phyloP scores from a whole-genome alignment of 169 alveolate species.

The Fabrea salina region DNA sequence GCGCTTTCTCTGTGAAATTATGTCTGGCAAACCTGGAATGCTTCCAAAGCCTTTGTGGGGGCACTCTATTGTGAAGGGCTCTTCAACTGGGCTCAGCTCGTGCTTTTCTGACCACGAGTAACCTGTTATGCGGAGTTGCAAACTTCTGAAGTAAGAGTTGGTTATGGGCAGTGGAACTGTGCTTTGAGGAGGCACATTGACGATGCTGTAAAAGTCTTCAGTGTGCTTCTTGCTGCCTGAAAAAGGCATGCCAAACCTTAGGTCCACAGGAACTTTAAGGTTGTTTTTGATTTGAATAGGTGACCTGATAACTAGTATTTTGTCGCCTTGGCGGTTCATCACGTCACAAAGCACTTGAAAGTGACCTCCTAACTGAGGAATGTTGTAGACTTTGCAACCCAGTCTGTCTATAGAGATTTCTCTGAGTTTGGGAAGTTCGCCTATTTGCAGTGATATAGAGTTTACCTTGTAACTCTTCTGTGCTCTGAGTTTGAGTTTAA shows the following conservation, averaged over 20 bases:
- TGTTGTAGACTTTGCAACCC: conserved; percentile 10
- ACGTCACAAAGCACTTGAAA: conserved; percentile 25
- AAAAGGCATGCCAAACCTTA: not conserved
- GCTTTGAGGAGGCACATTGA: not conserved
- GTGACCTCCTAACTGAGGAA: not conserved
- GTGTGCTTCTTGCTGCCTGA: not conserved
- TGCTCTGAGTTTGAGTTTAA: not conserved
- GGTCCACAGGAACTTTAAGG: not conserved
- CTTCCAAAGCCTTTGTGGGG: not conserved
- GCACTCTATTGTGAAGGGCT: not conserved
- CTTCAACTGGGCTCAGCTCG: not conserved
- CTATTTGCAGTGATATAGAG: not conserved
- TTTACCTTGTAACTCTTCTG: conserved; percentile 1
- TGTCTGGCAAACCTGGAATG: not conserved
- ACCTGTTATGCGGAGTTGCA: not conserved
- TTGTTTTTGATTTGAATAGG: conserved; percentile 15
- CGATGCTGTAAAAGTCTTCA: not conserved
- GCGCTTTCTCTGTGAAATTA: not conserved
- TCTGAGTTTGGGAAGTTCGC: not conserved
- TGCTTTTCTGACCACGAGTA: conserved; percentile 2
- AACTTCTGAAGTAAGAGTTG: not conserved
- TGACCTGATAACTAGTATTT: not conserved
- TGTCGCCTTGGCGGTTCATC: not conserved
- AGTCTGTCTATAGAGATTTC: conserved; percentile 17
- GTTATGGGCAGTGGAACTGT: conserved; percentile 17